Conservation (phyloP, 495 filamentous ascomycete genomes). For the Penicillium soppii region DNA sequence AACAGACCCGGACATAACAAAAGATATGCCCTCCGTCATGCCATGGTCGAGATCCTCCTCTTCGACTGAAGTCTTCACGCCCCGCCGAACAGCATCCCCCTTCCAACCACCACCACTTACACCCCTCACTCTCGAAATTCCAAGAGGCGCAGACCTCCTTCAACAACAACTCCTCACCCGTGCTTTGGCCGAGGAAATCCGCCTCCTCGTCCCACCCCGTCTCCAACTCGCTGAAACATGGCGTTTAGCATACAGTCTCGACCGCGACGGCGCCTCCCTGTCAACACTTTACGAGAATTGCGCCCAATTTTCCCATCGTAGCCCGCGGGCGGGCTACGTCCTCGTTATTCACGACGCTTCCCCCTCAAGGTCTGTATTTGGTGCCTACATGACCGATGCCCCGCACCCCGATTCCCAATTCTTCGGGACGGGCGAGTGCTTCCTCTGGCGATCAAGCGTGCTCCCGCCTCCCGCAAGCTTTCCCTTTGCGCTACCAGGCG, state of each 20-base stretch:
- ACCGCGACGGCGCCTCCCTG: constrained; percentile 86
- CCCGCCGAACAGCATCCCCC: constrained; percentile 53
- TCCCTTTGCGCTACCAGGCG: constrained; percentile 42
- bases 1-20: constrained; percentile 39
- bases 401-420: constrained; percentile 80
- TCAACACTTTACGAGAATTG: constrained; percentile 82
- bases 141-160: constrained; percentile 29
- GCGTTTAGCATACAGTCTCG: constrained; percentile 85
- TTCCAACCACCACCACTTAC: constrained; percentile 62
- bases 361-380: constrained; percentile 65
- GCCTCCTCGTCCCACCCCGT: constrained; percentile 80
- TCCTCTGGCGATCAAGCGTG: constrained; percentile 85
- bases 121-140: constrained; percentile 47
- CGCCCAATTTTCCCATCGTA: constrained; percentile 54
- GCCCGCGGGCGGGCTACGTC: constrained; percentile 79
- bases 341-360: constrained; percentile 76
- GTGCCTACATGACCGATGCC: constrained; percentile 88
- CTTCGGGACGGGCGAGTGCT: constrained; percentile 96
- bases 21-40: constrained; percentile 23
- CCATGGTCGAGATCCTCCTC: constrained; percentile 27
- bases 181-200: constrained; percentile 87
- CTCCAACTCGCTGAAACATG: constrained; percentile 86
- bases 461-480: constrained; percentile 48
- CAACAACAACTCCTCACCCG: constrained; percentile 60
- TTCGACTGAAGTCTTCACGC: constrained; percentile 45